A percentile compares a stretch with the other conserved stretches of the same genome.
Conservation (phyloP, 768 basidiomycete species). For the Psilocybe azurescens region DNA sequence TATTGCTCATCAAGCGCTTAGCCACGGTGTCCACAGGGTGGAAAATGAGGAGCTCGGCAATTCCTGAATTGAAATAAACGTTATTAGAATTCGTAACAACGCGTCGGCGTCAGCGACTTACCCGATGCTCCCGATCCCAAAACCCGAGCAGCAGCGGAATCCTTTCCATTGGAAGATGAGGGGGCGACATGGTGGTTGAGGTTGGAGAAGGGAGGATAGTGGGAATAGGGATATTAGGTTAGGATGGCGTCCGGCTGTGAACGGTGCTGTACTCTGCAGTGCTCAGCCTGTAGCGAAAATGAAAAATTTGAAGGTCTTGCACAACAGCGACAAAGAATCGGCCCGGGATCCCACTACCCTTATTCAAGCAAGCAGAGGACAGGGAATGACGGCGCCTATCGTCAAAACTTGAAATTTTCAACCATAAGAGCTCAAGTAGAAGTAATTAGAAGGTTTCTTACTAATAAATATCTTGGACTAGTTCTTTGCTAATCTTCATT, state of each 20-base stretch:
- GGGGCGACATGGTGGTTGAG: conserved; percentile 39
- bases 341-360: background rate
- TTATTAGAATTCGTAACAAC: background rate
- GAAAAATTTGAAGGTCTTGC: conserved; percentile 4
- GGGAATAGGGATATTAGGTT: conserved; percentile 4
- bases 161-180: conserved; percentile 62
- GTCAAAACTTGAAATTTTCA: too few species aligned
- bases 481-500: too few species aligned
- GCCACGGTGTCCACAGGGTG: conserved; percentile 97
- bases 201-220: conserved; percentile 2
- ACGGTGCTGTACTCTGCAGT: background rate
- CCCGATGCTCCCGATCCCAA: conserved; percentile 94
- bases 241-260: conserved; percentile 1
- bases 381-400: too few species aligned
- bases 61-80: conserved; percentile 52
- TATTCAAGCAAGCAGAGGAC: too few species aligned
- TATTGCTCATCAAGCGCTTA: conserved; percentile 99
- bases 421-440: too few species aligned
- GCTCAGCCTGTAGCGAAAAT: background rate
- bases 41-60: conserved; percentile 94
- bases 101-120: conserved; percentile 37
- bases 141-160: conserved; percentile 89
- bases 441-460: too few species aligned
- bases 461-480: too few species aligned
- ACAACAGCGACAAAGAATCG: background rate